A percentile compares a stretch with the other conserved stretches of the same genome.
These are phyloP conservation scores for Gentiana dahurica DNA, from an alignment of 257 asterid genomes.

Conservation along the genomic window DNA sequence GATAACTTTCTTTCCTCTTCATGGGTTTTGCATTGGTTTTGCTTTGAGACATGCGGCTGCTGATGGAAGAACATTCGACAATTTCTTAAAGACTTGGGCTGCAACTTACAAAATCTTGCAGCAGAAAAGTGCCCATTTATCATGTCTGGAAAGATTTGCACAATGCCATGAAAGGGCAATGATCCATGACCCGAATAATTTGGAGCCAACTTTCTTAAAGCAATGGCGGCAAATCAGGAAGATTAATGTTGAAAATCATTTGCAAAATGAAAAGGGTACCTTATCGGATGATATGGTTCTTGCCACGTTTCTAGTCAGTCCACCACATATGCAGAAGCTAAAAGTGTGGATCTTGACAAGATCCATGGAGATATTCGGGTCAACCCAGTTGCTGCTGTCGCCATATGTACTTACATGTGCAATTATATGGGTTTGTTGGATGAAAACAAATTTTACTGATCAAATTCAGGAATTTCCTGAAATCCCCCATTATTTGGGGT, in stretches of 20 bases:
- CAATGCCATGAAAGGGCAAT: conserved; percentile 26
- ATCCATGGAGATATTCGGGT: conserved; percentile 14
- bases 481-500: conserved; percentile 12
- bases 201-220: conserved; percentile 18
- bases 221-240: conserved; percentile 1
- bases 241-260: neutral
- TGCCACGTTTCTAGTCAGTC: conserved; percentile 32
- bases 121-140: neutral
- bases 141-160: neutral
- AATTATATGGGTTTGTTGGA: conserved; percentile 29
- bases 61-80: conserved; percentile 48
- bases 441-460: conserved; percentile 19
- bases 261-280: neutral
- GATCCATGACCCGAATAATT: conserved; percentile 13
- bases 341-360: conserved; percentile 21
- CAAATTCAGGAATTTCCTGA: neutral
- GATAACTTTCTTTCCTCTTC: conserved; percentile 31
- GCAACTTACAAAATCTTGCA: conserved; percentile 10
- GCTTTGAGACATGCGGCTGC: conserved; percentile 36
- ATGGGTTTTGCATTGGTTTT: conserved; percentile 46
- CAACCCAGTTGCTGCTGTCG: conserved; percentile 16
- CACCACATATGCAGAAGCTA: conserved; percentile 18
- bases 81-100: conserved; percentile 40
- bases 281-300: conserved; percentile 11
- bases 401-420: conserved; percentile 28